Percentiles rank a stretch among this genome's conserved stretches.
Evolutionary conservation across 768 basidiomycete genomes (phyloP).

Genomic region (Calvatia gigantea): DNA sequence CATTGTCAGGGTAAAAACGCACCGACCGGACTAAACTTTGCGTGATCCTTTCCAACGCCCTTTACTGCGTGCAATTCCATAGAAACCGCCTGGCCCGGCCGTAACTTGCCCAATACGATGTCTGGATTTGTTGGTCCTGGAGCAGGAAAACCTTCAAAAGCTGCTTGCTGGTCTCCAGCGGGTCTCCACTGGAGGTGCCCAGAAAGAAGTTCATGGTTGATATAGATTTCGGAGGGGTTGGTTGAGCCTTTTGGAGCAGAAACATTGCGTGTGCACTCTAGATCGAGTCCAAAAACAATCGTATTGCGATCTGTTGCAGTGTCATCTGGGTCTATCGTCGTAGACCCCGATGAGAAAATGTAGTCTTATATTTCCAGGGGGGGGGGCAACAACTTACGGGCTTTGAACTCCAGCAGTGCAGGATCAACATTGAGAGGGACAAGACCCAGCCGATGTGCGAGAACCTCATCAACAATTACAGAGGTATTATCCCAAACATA

Average conservation of each 20-base stretch:
- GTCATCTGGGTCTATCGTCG: conserved; percentile 36
- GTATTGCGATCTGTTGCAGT: conserved; percentile 87
- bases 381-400: conserved; percentile 26
- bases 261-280: conserved; percentile 61
- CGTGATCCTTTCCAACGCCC: conserved; percentile 90
- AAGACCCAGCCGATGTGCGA: conserved; percentile 89
- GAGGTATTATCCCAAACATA: conserved; percentile 95
- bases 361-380: background rate
- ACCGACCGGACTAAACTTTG: conserved; percentile 97
- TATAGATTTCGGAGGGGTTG: conserved; percentile 63
- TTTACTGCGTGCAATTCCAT: conserved; percentile 91
- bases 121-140: conserved; percentile 73
- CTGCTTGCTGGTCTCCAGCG: conserved; percentile 72
- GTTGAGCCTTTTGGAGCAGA: conserved; percentile 49
- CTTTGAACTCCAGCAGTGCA: conserved; percentile 55
- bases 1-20: background rate
- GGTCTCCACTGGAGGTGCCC: conserved; percentile 73
- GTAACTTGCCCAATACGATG: conserved; percentile 86
- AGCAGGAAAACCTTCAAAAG: conserved; percentile 42
- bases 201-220: conserved; percentile 66
- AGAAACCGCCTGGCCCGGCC: conserved; percentile 86
- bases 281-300: conserved; percentile 76
- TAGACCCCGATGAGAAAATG: background rate
- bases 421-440: conserved; percentile 90
- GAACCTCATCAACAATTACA: conserved; percentile 90